Conservation (phyloP, 768 basidiomycete genomes). For the Suillus tomentosus region DNA sequence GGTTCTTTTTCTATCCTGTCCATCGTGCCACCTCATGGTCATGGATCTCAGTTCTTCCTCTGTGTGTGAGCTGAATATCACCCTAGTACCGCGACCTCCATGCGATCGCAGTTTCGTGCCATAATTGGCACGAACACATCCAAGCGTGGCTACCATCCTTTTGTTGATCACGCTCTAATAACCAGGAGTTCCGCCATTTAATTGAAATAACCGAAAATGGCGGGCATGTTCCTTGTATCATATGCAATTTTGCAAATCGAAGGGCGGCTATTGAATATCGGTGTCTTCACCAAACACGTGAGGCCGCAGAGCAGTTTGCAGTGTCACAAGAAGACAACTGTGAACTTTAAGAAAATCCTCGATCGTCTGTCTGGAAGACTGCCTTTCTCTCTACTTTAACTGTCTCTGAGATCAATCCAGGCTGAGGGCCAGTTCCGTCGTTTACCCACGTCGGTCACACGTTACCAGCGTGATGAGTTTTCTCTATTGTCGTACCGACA, state of each 20-base stretch:
- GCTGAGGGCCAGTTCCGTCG: slow-evolving; percentile 38
- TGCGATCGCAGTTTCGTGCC: background rate
- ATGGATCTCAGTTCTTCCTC: background rate
- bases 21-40: background rate
- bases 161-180: background rate
- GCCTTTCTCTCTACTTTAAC: slow-evolving; percentile 14
- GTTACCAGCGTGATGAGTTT: too few relatives aligned
- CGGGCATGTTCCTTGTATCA: background rate
- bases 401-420: slow-evolving; percentile 35
- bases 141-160: slow-evolving; percentile 2
- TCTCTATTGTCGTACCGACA: slow-evolving; percentile 4
- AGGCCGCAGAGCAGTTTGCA: background rate
- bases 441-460: slow-evolving; percentile 62
- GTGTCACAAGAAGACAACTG: background rate
- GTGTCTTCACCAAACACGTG: background rate
- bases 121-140: background rate
- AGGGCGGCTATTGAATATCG: background rate
- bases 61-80: slow-evolving; percentile 3
- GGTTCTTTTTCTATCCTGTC: background rate
- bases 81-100: background rate
- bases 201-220: background rate
- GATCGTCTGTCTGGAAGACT: background rate
- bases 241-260: background rate
- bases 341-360: background rate
- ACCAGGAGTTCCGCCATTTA: background rate